Base-by-base conservation (phyloP, 23 red algal genomes). In the Gracilaria gracilis region DNA sequence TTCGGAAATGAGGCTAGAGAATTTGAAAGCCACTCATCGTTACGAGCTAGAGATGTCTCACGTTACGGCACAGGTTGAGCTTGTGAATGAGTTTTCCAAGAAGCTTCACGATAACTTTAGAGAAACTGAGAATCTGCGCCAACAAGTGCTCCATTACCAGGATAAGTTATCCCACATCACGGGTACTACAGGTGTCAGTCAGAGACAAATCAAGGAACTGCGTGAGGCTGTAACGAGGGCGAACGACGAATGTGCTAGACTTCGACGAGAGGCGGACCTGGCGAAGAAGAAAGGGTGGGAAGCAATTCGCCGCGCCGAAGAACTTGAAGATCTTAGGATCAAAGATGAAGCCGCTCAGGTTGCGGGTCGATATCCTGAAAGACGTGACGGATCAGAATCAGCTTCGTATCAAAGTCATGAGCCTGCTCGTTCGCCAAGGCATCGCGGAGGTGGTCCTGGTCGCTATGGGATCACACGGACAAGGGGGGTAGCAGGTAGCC, bases 31-130 rank as follows among this genome's bases (percentile, higher is more conserved):
- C 17, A 67, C 84, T 76, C 84, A 88, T 69, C 65, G 67, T 19
- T 88, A 88, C 19, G 66, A 88, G 25, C 65, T 88, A 4, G 84
- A 88, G 50, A 88, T 88, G 84, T 72, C 84, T 31, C 84, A 88
- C 34, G 84, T 88, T 14, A 75, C 66, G 17, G 84, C 84, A 13
- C 84, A 88, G 21, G 84, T 88, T 13, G 84, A 88, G 67, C 84
- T 88, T 24, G 84, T 88, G 27, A 88, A 88, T 64, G 84, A 88
- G 44, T 88, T 88, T 21, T 88, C 84, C 16, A 88, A 88, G 71
- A 88, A 88, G 84, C 71, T 88, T 39, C 84, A 88, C 74, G 84
- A 88, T 28, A 88, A 88, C 66, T 88, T 88, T 48, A 75, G 84
- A 40, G 84, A 88, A 53, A 88, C 84, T 20, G 84, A 88, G 21